Base-by-base conservation (phyloP, 352 stramenopile genomes). In the Globisporangium iwayamae region DNA sequence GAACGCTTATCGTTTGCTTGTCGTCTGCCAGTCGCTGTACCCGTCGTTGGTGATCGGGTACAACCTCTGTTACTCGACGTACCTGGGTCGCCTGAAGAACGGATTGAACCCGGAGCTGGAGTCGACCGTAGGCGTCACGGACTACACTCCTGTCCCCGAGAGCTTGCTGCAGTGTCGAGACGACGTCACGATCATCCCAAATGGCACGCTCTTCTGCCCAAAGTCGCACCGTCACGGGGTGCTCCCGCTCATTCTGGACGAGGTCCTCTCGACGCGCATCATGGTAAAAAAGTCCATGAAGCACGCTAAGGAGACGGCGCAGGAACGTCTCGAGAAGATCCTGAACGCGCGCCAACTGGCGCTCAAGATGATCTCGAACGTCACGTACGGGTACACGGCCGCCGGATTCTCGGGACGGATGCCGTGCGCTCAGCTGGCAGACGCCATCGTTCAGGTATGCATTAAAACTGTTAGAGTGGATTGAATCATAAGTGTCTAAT, bases 301-400 rank as follows among this genome's bases (percentile, higher is more conserved):
- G 64, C 62, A 66, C 16, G 85, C 96, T 41, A 97, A 96, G 20
- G 65, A 96, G 54, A 75, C 70, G 22, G 76, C 79, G 9, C 78
- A 94, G 18, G 62, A 75, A 4, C 73, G 79, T 5, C 68, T 93
- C 20, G 74, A 78, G 39, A 90, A 91, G 47, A 72, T 94, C 5
- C 66, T 94, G 10, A 81, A 96, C 52, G 87, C 87, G 20, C 79
- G 86, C 4, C 85, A 96, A 62, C 72, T 99, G 14, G 97, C 97
- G 25, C 78, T 99, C 16, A 99, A 99, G 76, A 96, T 99, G 85
- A 96, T 99, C 51, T 95, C 97, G 4, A 99, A 99, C 76, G 97
- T 99, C 30, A 99, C 96, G 16, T 99, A 99, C 73, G 96, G 94
- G 6, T 99, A 99, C 81, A 99, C 97, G 5, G 96, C 94, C 2